Percentiles rank a stretch among this genome's conserved stretches.
Evolutionary conservation across 805 yeast species (phyloP).

Genomic region (Clavispora vitiphila): DNA sequence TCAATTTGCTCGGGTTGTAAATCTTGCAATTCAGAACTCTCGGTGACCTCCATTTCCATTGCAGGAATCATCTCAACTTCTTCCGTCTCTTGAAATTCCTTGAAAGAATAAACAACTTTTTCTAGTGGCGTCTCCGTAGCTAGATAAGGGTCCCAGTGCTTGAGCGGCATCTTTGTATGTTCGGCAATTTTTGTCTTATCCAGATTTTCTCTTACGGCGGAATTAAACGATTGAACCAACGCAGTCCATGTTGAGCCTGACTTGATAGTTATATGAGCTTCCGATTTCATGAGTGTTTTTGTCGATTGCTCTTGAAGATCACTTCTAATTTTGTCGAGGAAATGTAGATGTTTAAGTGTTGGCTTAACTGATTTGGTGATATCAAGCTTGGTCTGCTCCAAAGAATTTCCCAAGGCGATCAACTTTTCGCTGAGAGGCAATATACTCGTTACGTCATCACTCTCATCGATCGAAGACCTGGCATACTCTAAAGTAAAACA

Average conservation of each 20-base stretch:
- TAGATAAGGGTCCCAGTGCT: constrained; percentile 47
- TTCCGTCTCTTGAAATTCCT: constrained; percentile 1
- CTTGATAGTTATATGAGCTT: constrained; percentile 6
- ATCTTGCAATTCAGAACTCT: background rate
- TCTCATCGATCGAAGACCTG: constrained; percentile 38
- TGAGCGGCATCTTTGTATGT: constrained; percentile 37
- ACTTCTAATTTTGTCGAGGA: constrained; percentile 26
- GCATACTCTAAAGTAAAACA: constrained; percentile 59
- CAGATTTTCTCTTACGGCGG: constrained; percentile 25
- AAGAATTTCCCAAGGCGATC: background rate
- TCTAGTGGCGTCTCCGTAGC: constrained; percentile 48
- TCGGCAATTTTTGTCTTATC: constrained; percentile 32
- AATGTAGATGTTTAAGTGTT: constrained; percentile 17
- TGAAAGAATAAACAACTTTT: constrained; percentile 29
- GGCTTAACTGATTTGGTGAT: background rate
- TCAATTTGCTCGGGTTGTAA: background rate
- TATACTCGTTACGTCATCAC: constrained; percentile 34
- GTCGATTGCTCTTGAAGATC: constrained; percentile 25
- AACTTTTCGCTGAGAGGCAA: constrained; percentile 21
- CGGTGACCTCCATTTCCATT: background rate
- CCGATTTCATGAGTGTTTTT: constrained; percentile 6
- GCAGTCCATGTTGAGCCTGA: constrained; percentile 20
- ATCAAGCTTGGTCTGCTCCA: background rate
- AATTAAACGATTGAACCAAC: constrained; percentile 27
- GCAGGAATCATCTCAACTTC: background rate